Conservation (phyloP, 805 yeast genomes). For the Pichia exigua region DNA sequence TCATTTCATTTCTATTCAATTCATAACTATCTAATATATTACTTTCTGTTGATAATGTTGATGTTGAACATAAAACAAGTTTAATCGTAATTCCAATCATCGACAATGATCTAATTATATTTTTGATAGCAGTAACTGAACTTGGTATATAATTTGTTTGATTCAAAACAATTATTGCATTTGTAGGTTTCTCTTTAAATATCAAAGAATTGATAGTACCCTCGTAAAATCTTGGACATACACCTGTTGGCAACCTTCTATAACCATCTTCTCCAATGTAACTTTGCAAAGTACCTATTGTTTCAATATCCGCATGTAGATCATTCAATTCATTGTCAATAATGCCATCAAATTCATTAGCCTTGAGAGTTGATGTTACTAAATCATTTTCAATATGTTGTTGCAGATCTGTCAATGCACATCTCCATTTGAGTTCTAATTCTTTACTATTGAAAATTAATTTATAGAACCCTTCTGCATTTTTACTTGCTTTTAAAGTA, state of each 20-base stretch:
- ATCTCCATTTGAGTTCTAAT: slow-evolving; percentile 26
- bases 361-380: slow-evolving; percentile 22
- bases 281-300: not conserved
- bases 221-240: slow-evolving; percentile 24
- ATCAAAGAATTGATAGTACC: slow-evolving; percentile 20
- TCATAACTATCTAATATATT: slow-evolving; percentile 12
- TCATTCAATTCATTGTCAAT: not conserved
- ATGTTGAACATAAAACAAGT: slow-evolving; percentile 18
- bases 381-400: slow-evolving; percentile 18
- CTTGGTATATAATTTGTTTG: slow-evolving; percentile 16
- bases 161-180: slow-evolving; percentile 24
- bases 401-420: slow-evolving; percentile 20
- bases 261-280: slow-evolving; percentile 4
- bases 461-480: not conserved
- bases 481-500: slow-evolving; percentile 6
- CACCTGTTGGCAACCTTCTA: slow-evolving; percentile 19
- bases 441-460: not conserved
- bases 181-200: slow-evolving; percentile 21
- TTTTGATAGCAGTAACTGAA: slow-evolving; percentile 21
- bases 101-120: slow-evolving; percentile 23
- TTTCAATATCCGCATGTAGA: not conserved
- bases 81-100: slow-evolving; percentile 24
- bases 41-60: slow-evolving; percentile 9
- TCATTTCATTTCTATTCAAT: slow-evolving; percentile 7
- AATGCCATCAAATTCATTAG: slow-evolving; percentile 18